Percentiles rank a stretch among this genome's conserved stretches.
These are phyloP conservation scores for Lentinula boryana DNA, from an alignment of 768 basidiomycete species.

Conservation along the genomic window DNA sequence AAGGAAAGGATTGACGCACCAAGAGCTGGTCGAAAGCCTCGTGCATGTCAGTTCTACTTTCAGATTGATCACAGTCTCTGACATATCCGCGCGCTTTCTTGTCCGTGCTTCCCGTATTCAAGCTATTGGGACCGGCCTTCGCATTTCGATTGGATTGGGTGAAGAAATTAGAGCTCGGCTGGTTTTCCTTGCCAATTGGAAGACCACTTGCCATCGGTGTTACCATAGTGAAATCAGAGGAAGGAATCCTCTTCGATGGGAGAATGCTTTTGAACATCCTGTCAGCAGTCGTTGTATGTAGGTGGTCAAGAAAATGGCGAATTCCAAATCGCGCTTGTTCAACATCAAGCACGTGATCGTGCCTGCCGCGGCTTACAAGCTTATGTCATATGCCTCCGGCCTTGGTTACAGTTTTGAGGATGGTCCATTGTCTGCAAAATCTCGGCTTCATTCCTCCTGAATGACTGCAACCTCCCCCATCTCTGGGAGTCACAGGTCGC, in stretches of 20 bases:
- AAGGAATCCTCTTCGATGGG: slow-evolving; percentile 59
- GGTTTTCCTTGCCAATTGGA: slow-evolving; percentile 63
- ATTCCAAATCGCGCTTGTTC: no score
- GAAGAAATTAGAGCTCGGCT: slow-evolving; percentile 26
- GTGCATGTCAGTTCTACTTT: slow-evolving; percentile 40
- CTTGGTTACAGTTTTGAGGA: no score
- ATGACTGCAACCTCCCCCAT: no score
- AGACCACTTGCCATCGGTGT: slow-evolving; percentile 39
- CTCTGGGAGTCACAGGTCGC: no score
- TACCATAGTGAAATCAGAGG: slow-evolving; percentile 70
- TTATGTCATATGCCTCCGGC: no score
- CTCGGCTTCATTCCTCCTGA: no score
- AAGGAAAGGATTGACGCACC: slow-evolving; percentile 36
- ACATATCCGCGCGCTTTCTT: slow-evolving; percentile 39
- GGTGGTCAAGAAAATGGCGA: no score
- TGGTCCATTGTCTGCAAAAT: no score
- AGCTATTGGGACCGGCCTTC: slow-evolving; percentile 8
- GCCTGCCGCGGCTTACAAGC: no score
- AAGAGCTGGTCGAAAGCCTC: slow-evolving; percentile 78
- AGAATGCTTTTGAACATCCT: slow-evolving; percentile 81
- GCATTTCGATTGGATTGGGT: neutral
- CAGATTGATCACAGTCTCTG: slow-evolving; percentile 33
- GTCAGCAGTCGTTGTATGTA: neutral
- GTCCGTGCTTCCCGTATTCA: slow-evolving; percentile 26
- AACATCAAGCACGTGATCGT: no score